phyloP scores from a whole-genome alignment of 768 basidiomycete species.

The Boletus vinaceobasis region DNA sequence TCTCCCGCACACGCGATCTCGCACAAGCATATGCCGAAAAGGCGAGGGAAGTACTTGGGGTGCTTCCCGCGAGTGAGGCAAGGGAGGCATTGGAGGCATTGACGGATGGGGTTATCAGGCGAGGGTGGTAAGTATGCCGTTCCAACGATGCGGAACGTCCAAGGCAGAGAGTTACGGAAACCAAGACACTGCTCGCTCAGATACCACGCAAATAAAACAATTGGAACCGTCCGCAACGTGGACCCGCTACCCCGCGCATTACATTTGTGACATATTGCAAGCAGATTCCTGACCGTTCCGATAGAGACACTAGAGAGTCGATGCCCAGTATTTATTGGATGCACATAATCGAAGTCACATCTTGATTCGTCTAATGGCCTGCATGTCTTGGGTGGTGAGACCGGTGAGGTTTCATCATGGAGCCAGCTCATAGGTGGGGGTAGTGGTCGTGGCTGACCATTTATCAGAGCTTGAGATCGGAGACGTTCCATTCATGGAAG shows the following conservation, averaged over 20 bases:
- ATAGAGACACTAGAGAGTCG: neutral
- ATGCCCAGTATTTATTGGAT: neutral
- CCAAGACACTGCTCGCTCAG: neutral
- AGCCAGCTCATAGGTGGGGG: neutral
- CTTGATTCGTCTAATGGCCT: neutral
- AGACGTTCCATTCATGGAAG: neutral
- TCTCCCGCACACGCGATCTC: constrained; percentile 74
- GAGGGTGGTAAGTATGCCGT: constrained; percentile 42
- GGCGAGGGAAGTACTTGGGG: constrained; percentile 64
- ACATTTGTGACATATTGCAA: neutral
- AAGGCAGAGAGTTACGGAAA: neutral
- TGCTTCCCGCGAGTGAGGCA: constrained; percentile 80
- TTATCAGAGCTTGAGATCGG: neutral
- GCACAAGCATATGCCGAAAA: constrained; percentile 72
- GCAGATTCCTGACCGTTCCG: neutral
- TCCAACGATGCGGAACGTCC: neutral
- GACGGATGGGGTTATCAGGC: constrained; percentile 62
- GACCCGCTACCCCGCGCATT: neutral
- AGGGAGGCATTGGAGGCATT: constrained; percentile 71
- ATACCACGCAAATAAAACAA: constrained; percentile 1
- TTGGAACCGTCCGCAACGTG: neutral
- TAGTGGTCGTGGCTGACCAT: neutral
- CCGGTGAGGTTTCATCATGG: neutral
- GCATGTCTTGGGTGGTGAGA: neutral
- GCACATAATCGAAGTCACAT: neutral